Conservation (phyloP, 2,329 filamentous ascomycete genomes). For the Botrytis aclada region DNA sequence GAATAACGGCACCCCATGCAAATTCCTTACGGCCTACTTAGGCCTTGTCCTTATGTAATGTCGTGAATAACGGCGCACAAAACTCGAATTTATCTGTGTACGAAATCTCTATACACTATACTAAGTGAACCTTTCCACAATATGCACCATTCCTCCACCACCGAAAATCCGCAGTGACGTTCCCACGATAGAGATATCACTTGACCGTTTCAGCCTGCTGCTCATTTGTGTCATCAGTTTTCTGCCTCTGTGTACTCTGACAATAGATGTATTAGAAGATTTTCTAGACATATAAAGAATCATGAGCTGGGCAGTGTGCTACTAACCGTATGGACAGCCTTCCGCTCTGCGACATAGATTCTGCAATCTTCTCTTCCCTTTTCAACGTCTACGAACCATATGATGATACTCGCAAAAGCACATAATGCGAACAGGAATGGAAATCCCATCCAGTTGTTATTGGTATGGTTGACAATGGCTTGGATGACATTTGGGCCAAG, state of each 20-base stretch:
- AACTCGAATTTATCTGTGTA: background rate
- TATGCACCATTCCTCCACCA: background rate
- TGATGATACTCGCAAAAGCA: constrained; percentile 39
- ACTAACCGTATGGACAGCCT: constrained; percentile 26
- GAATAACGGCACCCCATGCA: too few relatives aligned
- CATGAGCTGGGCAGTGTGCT: background rate
- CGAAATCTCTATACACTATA: background rate
- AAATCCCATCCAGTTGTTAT: constrained; percentile 45
- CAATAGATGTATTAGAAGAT: background rate
- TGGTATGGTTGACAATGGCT: constrained; percentile 43
- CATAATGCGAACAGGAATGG: constrained; percentile 44
- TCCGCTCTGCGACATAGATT: constrained; percentile 40
- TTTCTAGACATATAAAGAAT: accelerated
- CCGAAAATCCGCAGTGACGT: background rate
- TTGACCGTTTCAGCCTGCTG: background rate
- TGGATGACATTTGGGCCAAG: constrained; percentile 45
- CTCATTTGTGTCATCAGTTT: background rate
- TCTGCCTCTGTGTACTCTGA: background rate
- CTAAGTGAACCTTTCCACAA: background rate
- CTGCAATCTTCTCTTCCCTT: constrained; percentile 42
- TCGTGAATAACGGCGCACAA: background rate
- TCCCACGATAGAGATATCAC: background rate
- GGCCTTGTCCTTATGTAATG: too few relatives aligned
- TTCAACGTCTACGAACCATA: constrained; percentile 42
- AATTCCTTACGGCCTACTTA: too few relatives aligned